Conservation (phyloP, 78 protist species). For the Dictyostelium purpureum region DNA sequence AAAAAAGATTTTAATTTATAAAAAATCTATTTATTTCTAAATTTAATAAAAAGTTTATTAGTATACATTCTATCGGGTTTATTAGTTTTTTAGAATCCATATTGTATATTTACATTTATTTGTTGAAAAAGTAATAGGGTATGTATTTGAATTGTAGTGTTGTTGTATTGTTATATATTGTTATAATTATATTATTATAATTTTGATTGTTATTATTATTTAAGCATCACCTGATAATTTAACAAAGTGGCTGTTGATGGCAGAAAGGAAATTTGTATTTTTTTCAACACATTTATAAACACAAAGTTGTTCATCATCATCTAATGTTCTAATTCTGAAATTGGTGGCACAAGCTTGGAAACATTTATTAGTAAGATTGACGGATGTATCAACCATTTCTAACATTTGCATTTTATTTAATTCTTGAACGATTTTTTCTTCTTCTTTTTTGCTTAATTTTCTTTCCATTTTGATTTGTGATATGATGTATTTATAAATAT, state of each 20-base stretch:
- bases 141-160: too few relatives aligned
- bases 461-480: background rate
- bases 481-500: too few relatives aligned
- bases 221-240: background rate
- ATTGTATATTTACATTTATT: background rate
- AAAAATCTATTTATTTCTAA: too few relatives aligned
- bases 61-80: background rate
- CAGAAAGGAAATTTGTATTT: background rate
- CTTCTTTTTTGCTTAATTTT: slow-evolving; percentile 15
- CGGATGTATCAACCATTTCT: slow-evolving; percentile 10
- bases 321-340: slow-evolving; percentile 73
- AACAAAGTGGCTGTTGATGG: background rate
- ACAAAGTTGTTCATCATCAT: slow-evolving; percentile 59
- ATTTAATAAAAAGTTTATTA: too few relatives aligned
- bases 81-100: background rate
- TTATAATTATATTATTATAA: too few relatives aligned
- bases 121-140: too few relatives aligned
- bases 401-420: slow-evolving; percentile 49
- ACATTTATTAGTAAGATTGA: slow-evolving; percentile 55
- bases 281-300: slow-evolving; percentile 74
- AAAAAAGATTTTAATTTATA: too few relatives aligned
- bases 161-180: background rate
- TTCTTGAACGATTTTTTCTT: slow-evolving; percentile 12
- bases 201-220: background rate
- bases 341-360: slow-evolving; percentile 71